Base-by-base conservation (phyloP, 2,329 filamentous ascomycete species). In the Fusarium haematococcum region DNA sequence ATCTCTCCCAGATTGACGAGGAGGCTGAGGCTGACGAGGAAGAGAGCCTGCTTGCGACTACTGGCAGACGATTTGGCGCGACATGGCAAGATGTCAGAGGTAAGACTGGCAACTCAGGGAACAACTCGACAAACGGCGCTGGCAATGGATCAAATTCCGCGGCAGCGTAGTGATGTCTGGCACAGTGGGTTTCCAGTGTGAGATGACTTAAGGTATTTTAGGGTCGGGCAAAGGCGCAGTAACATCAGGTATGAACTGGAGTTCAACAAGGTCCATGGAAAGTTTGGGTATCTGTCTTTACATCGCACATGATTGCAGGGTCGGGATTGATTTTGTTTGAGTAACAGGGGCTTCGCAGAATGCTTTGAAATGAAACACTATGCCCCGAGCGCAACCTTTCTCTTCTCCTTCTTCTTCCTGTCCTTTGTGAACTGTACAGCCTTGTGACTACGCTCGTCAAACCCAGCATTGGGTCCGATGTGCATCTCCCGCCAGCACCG, bases 1-100 rank as follows among this genome's bases (percentile, higher is more conserved):
- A 96, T 77, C 87, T 96, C 65, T 89, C 90, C 54, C 91, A 95
- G 78, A 82, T 97, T 9, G 97, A 98, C 74, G 94, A 96, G 71
- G 95, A 98, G 80, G 92, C 95, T 18, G 94, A 97, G 82, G 94
- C 92, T 33, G 95, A 96, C 20, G 97, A 98, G 81, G 97, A 99
- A 80, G 97, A 99, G 84, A 94, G 95, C 13, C 86, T 99, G 58
- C 85, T 99, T 56, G 94, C 95, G 0, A 95, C 91, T 77, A 97
- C 95, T 0, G 91, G 95, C 7, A 86, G 95, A 67, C 89, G 95
- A 35, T 95, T 97, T 76, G 93, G 93, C 50, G 94, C 94, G 6
- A 95, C 93, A 2, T 98, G 95, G 95, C 91, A 96, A 81, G 95
- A 97, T 80, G 92, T 97, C 60, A 94, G 93, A 2, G 93, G 93